These are phyloP conservation scores for Talaromyces sp. DNA, from an alignment of 2,329 filamentous ascomycete species.

Conservation along the genomic window DNA sequence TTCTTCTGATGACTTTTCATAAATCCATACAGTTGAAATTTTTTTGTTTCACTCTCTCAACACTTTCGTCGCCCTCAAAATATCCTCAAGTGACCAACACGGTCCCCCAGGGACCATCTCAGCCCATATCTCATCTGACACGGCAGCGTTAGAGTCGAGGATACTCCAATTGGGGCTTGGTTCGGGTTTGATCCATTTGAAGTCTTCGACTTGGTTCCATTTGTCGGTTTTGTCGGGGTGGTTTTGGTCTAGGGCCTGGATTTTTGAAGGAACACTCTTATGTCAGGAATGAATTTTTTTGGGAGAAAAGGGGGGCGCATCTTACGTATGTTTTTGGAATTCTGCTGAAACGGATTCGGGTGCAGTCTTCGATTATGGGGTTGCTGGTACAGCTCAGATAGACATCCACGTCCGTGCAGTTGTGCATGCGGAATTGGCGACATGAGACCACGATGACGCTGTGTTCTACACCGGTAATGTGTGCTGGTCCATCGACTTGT, in stretches of 20 bases:
- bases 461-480: conserved; percentile 69
- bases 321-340: conserved; percentile 67
- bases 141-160: conserved; percentile 55
- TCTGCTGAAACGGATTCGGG: conserved; percentile 69
- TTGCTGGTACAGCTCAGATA: conserved; percentile 77
- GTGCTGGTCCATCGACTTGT: conserved; percentile 70
- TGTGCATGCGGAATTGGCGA: conserved; percentile 89
- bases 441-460: conserved; percentile 74
- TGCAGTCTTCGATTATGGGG: conserved; percentile 91
- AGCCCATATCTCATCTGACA: conserved; percentile 63
- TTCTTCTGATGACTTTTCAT: too few relatives aligned
- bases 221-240: conserved; percentile 51
- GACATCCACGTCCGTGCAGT: conserved; percentile 72
- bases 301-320: conserved; percentile 34
- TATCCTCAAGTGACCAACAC: conserved; percentile 59
- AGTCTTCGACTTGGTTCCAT: conserved; percentile 92
- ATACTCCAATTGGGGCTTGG: conserved; percentile 84
- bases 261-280: not conserved
- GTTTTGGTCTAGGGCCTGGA: conserved; percentile 31
- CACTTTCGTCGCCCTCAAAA: conserved; percentile 46
- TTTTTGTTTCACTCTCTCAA: conserved; percentile 21
- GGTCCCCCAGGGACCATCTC: conserved; percentile 61
- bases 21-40: too few relatives aligned
- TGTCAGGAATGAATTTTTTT: too few relatives aligned
- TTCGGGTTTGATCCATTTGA: conserved; percentile 89